A percentile compares a stretch with the other conserved stretches of the same genome.
phyloP scores from a whole-genome alignment of 2,329 filamentous ascomycete genomes.

The Apiospora hydei region DNA sequence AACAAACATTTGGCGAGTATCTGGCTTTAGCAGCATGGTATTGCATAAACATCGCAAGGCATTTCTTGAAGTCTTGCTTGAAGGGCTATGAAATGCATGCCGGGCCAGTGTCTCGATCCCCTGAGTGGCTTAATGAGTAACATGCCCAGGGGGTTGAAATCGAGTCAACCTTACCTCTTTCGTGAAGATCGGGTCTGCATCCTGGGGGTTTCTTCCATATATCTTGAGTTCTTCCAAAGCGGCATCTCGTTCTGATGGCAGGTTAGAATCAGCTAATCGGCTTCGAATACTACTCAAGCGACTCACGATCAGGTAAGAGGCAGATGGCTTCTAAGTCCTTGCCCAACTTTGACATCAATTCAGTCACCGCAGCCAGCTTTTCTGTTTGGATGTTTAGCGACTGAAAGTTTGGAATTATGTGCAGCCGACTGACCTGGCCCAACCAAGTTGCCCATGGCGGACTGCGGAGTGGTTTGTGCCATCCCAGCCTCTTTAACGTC shows the following conservation, averaged over 20 bases:
- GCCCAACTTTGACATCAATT: slow-evolving; percentile 28
- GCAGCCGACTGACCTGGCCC: slow-evolving; percentile 27
- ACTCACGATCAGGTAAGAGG: slow-evolving; percentile 50
- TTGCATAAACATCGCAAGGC: slow-evolving; percentile 87
- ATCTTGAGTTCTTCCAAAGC: slow-evolving; percentile 77
- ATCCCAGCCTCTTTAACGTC: slow-evolving; percentile 21
- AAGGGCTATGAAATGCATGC: slow-evolving; percentile 75
- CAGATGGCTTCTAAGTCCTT: slow-evolving; percentile 28
- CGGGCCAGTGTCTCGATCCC: slow-evolving; percentile 76
- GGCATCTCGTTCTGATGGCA: slow-evolving; percentile 64
- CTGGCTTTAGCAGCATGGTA: slow-evolving; percentile 73
- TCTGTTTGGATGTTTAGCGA: slow-evolving; percentile 22
- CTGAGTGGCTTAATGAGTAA: slow-evolving; percentile 51
- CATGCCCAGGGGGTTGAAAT: neutral
- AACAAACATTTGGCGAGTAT: slow-evolving; percentile 75
- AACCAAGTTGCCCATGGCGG: slow-evolving; percentile 27
- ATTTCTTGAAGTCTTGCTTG: slow-evolving; percentile 71
- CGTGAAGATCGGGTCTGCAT: slow-evolving; percentile 87
- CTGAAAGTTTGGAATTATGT: neutral
- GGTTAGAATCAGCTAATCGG: slow-evolving; percentile 30
- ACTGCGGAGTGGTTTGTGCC: slow-evolving; percentile 6
- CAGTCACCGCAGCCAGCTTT: slow-evolving; percentile 29
- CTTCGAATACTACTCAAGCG: slow-evolving; percentile 24
- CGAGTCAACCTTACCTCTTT: slow-evolving; percentile 62
- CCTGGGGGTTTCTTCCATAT: slow-evolving; percentile 73